Evolutionary conservation across 306 rosid species (phyloP).

Genomic region (Lotus japonicus): DNA sequence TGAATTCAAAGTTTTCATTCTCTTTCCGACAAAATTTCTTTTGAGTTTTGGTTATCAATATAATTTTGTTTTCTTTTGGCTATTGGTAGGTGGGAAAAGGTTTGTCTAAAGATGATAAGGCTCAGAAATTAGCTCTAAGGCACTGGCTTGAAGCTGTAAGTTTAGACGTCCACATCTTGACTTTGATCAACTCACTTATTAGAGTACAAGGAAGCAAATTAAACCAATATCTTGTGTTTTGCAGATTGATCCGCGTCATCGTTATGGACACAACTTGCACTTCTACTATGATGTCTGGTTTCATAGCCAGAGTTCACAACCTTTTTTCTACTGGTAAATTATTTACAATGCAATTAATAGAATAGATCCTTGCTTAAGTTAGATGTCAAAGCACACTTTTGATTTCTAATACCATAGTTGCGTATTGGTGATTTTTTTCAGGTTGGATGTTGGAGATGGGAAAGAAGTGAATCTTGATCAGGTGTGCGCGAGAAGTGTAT

Average conservation of each 20-base stretch:
- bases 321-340: conserved; percentile 79
- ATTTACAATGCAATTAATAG: not conserved
- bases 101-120: conserved; percentile 71
- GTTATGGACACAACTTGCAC: conserved; percentile 80
- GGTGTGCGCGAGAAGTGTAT: conserved; percentile 51
- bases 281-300: conserved; percentile 68
- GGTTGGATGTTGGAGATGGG: conserved; percentile 94
- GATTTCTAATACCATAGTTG: not conserved
- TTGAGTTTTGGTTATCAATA: not conserved
- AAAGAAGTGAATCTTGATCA: conserved; percentile 57
- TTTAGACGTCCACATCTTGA: not conserved
- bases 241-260: conserved; percentile 89
- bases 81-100: conserved; percentile 84
- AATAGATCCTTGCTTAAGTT: not conserved
- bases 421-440: conserved; percentile 22
- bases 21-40: conserved; percentile 8
- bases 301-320: conserved; percentile 55
- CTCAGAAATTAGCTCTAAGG: conserved; percentile 61
- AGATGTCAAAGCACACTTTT: not conserved
- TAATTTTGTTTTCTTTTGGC: not conserved
- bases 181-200: not conserved
- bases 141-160: conserved; percentile 99
- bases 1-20: conserved; percentile 22
- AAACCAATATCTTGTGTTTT: not conserved
- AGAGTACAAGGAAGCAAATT: not conserved